phyloP scores from a whole-genome alignment of 2,329 filamentous ascomycete species.

The Parastagonospora avenae region DNA sequence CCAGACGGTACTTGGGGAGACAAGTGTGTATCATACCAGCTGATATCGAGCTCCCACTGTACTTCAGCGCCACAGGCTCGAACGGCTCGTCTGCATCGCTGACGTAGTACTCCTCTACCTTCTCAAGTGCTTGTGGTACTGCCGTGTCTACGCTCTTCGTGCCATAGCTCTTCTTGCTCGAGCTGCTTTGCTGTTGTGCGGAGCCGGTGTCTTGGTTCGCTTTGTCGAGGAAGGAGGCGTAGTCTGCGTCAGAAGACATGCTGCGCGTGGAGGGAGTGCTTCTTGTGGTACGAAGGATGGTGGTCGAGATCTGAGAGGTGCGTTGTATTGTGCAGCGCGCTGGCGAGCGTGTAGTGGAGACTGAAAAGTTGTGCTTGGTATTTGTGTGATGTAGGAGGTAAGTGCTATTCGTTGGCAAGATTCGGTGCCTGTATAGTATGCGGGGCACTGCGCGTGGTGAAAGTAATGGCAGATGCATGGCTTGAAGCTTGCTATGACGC shows the following conservation, averaged over 20 bases:
- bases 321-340: too few species aligned
- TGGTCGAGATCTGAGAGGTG: too few species aligned
- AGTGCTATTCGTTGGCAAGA: too few species aligned
- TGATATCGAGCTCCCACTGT: constrained; percentile 61
- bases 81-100: constrained; percentile 90
- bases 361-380: too few species aligned
- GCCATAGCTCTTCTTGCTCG: constrained; percentile 33
- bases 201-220: constrained; percentile 70
- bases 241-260: constrained; percentile 81
- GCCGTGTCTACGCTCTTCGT: constrained; percentile 53
- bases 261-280: constrained; percentile 29
- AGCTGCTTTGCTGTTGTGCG: constrained; percentile 26
- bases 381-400: too few species aligned
- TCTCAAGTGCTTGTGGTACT: constrained; percentile 58
- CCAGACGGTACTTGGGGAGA: too few species aligned
- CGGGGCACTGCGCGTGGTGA: too few species aligned
- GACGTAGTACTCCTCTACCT: constrained; percentile 67
- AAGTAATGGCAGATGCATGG: too few species aligned
- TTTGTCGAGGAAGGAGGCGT: constrained; percentile 84
- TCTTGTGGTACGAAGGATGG: too few species aligned
- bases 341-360: too few species aligned
- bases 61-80: constrained; percentile 72
- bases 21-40: constrained; percentile 50
- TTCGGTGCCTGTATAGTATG: too few species aligned
- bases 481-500: too few species aligned